These are phyloP conservation scores for Fusarium temperatum DNA, from an alignment of 2,329 filamentous ascomycete species.

Conservation along the genomic window DNA sequence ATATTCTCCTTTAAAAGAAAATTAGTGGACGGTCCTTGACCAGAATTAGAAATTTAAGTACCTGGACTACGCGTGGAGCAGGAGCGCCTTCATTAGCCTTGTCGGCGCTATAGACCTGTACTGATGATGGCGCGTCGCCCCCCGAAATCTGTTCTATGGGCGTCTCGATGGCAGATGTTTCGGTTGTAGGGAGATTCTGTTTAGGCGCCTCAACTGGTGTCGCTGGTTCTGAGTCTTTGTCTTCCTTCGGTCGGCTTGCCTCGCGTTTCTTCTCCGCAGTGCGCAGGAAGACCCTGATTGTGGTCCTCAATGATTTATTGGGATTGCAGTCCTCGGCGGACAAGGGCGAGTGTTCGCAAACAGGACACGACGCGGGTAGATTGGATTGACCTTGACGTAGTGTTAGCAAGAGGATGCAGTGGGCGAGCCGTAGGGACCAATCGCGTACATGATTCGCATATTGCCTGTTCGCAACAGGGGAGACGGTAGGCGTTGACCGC, in stretches of 20 bases:
- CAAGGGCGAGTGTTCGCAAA: conserved; percentile 91
- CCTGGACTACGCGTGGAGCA: conserved; percentile 25
- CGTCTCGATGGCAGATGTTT: conserved; percentile 31
- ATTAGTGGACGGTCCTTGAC: background rate
- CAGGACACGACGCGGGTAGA: conserved; percentile 82
- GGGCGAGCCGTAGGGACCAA: background rate
- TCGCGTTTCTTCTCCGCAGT: conserved; percentile 92
- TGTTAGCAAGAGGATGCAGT: conserved; percentile 14
- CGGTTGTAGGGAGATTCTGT: conserved; percentile 43
- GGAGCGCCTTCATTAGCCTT: conserved; percentile 8
- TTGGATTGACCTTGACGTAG: conserved; percentile 72
- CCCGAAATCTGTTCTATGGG: conserved; percentile 21
- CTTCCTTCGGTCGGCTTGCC: conserved; percentile 64
- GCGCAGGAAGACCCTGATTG: conserved; percentile 88
- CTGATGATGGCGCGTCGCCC: conserved; percentile 4
- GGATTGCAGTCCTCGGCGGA: conserved; percentile 86
- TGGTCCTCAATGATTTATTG: conserved; percentile 91
- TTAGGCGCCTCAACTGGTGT: conserved; percentile 55
- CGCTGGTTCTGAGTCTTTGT: conserved; percentile 51
- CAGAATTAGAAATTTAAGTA: background rate
- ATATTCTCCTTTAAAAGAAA: background rate
- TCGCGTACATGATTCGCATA: conserved; percentile 82
- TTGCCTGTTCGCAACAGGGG: conserved; percentile 93
- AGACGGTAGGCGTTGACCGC: conserved; percentile 91
- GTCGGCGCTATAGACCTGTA: conserved; percentile 4